Base-by-base conservation (phyloP, 1,284 basidiomycete genomes). In the Leccinum glutinopallens region DNA sequence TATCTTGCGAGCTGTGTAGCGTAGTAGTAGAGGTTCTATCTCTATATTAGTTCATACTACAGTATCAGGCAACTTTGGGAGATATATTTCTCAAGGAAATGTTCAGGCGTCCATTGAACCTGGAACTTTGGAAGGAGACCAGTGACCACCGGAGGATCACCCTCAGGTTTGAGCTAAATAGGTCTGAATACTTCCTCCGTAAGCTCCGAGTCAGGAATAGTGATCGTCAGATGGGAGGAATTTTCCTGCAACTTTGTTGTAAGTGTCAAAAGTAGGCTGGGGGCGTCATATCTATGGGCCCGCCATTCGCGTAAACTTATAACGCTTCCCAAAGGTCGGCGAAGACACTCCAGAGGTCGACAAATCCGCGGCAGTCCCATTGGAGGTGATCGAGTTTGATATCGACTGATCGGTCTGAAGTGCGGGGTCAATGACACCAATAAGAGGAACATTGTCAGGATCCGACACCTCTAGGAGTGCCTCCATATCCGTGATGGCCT, bases 91-190 rank as follows among this genome's bases (percentile, higher is more conserved):
- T 85, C 78, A 41, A 87, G 84, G 73, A 98, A 95, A 71, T 88
- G 89, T 59, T 90, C 84, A 0, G 96, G 95, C 1, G 84, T 88
- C 96, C 96, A 98, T 60, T 82, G 71, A 64, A 89, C 75, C 67
- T 84, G 80, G 76, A 94, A 89, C 68, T 86, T 84, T 29, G 80
- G 70, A 59, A 84, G 76, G 6, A 93, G 76, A 35, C 83, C 86
- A 35, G 86, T 87, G 55, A 95, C 90, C 19, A 96, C 85, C 13
- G 96, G 75, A 1, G 94, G 92, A 46, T 89, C 81, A 22, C 94
- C 93, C 29, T 37, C 35, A 37, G 35, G 10, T 37, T 78, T 78
- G 3, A 77, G 75, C 94, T 94, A 96, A 3, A 94, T 76, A 8
- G 78, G 73, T 61, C 86, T 84, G 77, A 96, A 96, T 10, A 80